Conservation (phyloP, 2,329 filamentous ascomycete genomes). For the Mycogone perniciosa region DNA sequence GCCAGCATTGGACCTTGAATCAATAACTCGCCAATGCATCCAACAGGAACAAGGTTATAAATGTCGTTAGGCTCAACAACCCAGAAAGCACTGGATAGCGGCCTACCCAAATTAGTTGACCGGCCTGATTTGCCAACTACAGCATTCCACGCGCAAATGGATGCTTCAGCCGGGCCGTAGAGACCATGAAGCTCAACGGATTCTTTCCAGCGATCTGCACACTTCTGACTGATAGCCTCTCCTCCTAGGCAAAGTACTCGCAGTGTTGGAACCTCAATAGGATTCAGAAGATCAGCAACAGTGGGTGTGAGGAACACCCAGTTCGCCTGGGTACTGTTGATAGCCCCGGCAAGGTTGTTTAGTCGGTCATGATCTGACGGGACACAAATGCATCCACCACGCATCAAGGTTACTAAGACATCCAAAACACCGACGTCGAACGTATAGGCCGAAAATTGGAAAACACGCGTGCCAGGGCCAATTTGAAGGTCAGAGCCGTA, state of each 20-base stretch:
- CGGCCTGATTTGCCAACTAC: slow-evolving; percentile 1
- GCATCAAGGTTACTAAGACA: slow-evolving; percentile 13
- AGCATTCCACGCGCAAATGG: slow-evolving; percentile 10
- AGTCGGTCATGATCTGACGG: slow-evolving; percentile 13
- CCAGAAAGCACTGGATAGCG: slow-evolving; percentile 14
- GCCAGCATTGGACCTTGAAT: slow-evolving; percentile 19
- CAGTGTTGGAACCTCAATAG: slow-evolving; percentile 2
- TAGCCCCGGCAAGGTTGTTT: slow-evolving; percentile 11
- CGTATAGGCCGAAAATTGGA: slow-evolving; percentile 16
- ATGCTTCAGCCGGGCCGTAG: slow-evolving; percentile 9
- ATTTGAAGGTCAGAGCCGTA: slow-evolving; percentile 2
- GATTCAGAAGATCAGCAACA: slow-evolving; percentile 9
- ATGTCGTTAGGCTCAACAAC: slow-evolving; percentile 14
- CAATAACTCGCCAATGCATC: slow-evolving; percentile 17
- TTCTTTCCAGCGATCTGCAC: slow-evolving; percentile 4
- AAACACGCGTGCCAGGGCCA: slow-evolving; percentile 8
- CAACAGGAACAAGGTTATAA: slow-evolving; percentile 15
- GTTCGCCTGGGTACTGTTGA: slow-evolving; percentile 7
- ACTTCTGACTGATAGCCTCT: slow-evolving; percentile 3
- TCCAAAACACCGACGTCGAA: slow-evolving; percentile 17
- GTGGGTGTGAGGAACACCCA: slow-evolving; percentile 15
- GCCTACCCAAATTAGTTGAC: slow-evolving; percentile 11
- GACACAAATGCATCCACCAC: slow-evolving; percentile 16
- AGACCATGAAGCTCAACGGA: neutral
- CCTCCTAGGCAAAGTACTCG: slow-evolving; percentile 3